Percentiles rank a stretch among this genome's conserved stretches.
phyloP scores from a whole-genome alignment of 495 filamentous ascomycete species.

The Staphylotrichum longicolle region DNA sequence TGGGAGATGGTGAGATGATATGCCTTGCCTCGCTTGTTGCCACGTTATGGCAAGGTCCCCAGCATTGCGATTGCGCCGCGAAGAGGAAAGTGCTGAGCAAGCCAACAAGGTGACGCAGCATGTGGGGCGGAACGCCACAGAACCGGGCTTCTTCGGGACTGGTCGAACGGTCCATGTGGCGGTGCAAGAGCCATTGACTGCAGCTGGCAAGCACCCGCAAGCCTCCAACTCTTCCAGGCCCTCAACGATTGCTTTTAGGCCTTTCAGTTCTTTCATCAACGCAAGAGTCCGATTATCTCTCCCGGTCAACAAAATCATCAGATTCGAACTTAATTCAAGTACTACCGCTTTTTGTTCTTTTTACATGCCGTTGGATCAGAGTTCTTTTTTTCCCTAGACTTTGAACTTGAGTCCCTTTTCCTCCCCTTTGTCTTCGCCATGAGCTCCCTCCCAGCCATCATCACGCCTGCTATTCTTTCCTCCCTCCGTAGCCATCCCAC shows the following conservation, averaged over 20 bases:
- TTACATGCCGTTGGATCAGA: no score
- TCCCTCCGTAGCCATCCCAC: conserved; percentile 45
- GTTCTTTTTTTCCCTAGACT: no score
- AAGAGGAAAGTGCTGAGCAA: background rate
- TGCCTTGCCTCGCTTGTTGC: conserved; percentile 33
- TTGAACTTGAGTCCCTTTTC: no score
- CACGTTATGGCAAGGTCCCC: conserved; percentile 32
- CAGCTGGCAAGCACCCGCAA: no score
- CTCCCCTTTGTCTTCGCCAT: background rate
- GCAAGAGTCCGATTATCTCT: no score
- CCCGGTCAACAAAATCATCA: no score
- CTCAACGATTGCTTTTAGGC: no score
- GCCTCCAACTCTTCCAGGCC: no score
- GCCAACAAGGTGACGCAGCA: conserved; percentile 14
- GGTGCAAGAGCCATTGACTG: background rate
- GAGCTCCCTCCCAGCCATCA: conserved; percentile 27
- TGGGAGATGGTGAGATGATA: background rate
- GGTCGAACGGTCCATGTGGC: background rate
- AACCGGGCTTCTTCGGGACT: conserved; percentile 3
- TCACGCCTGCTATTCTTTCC: conserved; percentile 43
- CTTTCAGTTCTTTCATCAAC: no score
- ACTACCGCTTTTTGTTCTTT: no score
- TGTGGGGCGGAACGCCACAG: conserved; percentile 19
- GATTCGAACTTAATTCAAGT: no score
- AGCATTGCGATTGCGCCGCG: background rate